Base-by-base conservation (phyloP, 345 rosid species). In the Salix brachista region DNA sequence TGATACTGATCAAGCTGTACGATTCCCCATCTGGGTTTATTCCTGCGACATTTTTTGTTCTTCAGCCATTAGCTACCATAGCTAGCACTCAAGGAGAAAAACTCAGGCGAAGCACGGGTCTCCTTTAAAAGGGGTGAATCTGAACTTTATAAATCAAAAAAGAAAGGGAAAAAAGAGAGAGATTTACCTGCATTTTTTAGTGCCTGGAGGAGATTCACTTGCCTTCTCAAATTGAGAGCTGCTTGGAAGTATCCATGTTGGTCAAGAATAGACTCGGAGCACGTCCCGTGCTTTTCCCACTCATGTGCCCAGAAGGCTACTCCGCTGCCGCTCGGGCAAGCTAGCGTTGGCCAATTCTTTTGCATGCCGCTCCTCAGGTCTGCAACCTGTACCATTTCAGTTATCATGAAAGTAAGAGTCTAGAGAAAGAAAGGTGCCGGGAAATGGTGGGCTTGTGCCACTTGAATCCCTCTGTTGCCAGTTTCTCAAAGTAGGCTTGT, bases 231-330 rank as follows among this genome's bases (percentile, higher is more conserved):
- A 66, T 5, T 26, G 62, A 96, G 93, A 66, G 94, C 81, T 48
- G 90, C 76, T 72, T 88, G 62, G 52, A 96, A 96, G 86, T 93
- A 96, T 18, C 69, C 79, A 54, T 88, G 97, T 34, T 92, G 98
- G 80, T 87, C 83, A 36, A 96, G 91, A 69, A 80, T 82, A 1
- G 94, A 87, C 84, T 96, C 90, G 0, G 98, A 91, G 85, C 99
- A 96, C 4, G 98, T 96, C 1, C 99, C 99, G 42, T 96, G 99
- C 69, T 96, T 96, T 44, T 89, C 91, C 99, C 99, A 96, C 78
- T 96, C 98, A 56, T 92, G 99, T 7, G 91, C 71, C 99, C 99
- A 96, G 25, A 96, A 96, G 1, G 72, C 48, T 13, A 80, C 71
- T 17, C 96, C 94, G 44, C 78, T 72, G 61, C 84, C 77, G 72